Percentiles rank a stretch among this genome's conserved stretches.
phyloP scores from a whole-genome alignment of 78 protist species.

The Polysphondylium violaceum region DNA sequence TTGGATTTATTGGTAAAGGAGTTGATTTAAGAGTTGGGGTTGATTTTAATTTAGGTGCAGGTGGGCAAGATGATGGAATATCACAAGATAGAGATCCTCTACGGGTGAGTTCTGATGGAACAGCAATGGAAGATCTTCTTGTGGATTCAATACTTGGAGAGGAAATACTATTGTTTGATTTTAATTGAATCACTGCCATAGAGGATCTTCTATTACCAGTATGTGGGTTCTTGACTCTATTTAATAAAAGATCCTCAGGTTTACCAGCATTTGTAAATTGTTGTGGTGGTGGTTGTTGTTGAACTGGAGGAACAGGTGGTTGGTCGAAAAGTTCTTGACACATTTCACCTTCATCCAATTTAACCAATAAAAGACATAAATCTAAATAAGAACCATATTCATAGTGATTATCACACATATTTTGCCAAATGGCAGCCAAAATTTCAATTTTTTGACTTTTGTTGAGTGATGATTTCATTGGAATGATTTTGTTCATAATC shows the following conservation, averaged over 20 bases:
- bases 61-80: conserved; percentile 58
- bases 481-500: conserved; percentile 41
- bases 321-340: not conserved
- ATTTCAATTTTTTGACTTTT: conserved; percentile 64
- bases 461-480: conserved; percentile 25
- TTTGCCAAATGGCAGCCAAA: conserved; percentile 74
- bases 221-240: conserved; percentile 8
- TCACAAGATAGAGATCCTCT: conserved; percentile 64
- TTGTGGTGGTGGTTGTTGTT: not conserved
- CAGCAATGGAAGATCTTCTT: conserved; percentile 70
- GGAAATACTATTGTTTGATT: not conserved
- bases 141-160: not conserved
- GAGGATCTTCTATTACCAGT: conserved; percentile 53
- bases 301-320: not conserved
- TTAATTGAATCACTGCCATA: conserved; percentile 45
- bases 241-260: not conserved
- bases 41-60: conserved; percentile 70
- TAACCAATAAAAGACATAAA: conserved; percentile 21
- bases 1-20: not conserved
- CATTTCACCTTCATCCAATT: conserved; percentile 60
- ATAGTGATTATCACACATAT: conserved; percentile 66
- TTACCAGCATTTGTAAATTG: not conserved
- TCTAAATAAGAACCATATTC: conserved; percentile 62
- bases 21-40: conserved; percentile 69
- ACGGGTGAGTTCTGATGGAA: conserved; percentile 42